Evolutionary conservation across 768 basidiomycete species (phyloP), one percentile per base, ranked within the genome.

Genomic region (Punctularia strigosozonata): DNA sequence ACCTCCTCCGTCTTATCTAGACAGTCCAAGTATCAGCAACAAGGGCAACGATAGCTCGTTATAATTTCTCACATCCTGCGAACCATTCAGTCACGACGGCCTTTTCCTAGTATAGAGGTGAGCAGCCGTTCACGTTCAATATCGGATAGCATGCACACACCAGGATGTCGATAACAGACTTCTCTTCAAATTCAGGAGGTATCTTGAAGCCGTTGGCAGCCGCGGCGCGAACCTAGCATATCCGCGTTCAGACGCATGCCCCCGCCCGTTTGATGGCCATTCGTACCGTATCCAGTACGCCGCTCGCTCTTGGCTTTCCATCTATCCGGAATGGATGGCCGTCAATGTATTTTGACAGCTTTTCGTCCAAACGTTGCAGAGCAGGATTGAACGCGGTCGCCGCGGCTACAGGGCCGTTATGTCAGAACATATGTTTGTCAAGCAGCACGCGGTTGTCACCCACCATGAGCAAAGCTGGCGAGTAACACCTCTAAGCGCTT

Each of bases 21-120:
- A 35, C 10, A 36, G 41, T 15, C n/a, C n/a, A 15, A 23, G 15
- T n/a, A 25, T 31, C n/a, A 36, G 7, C 22, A 33, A 12, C 17
- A 20, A 45, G 6, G 18, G 14, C 13, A 41, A 18, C 28, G 6
- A 6, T 13, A 12, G 36, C 36, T 14, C 5, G 2, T 20, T 17
- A 35, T 2, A 4, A 25, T 38, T 38, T 50, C 51, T 56, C 53
- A 71, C 68, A 71, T 57, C 69, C 74, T 61, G 71, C 66, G 53
- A 81, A 89, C 84, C 85, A 88, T 54, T 90, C 85, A 35, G 68
- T 69, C 19, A 80, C 72, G 3, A 84, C 76, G 15, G 82, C 84
- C 39, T 65, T 64, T 59, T 89, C 80, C 79, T 83, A 4, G 25
- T 24, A 44, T 33, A 19, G 14, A 18, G 25, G 15, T 25, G 4